Base-by-base conservation (phyloP, 768 basidiomycete species). In the Kwoniella mangroviensis region DNA sequence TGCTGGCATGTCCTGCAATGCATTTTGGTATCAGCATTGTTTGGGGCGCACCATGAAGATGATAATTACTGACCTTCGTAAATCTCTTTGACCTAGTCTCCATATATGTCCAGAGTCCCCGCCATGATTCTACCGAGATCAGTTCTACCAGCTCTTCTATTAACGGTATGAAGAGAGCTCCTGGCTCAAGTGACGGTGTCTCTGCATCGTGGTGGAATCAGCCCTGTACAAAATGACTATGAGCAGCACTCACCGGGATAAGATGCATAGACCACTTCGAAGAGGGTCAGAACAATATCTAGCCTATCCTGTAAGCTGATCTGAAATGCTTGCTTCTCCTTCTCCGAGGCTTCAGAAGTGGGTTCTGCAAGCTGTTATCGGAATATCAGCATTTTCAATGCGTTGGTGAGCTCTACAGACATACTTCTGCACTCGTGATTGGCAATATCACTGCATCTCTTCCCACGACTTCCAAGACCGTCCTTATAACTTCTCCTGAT, bases 91-190 rank as follows among this genome's bases (percentile, higher is more conserved):
- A 73, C 3, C 79, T 67, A 4, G 77, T 77, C 53, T 81, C 79
- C 60, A 79, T 54, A 53, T 81, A 81, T 22, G 24, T 34, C 79
- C 79, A 81, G 17, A 81, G 66, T 59, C 68, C 68, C 12, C 75
- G 59, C 79, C 79, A 81, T 19, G 69, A 52, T 21, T 79, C 79
- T 2, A 79, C 73, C 11, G 79, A 78, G 21, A 81, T 68, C 43
- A 81, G 57, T 41, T 81, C 79, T 24, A 79, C 77, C 2, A 81
- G 60, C 21, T 81, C 79, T 45, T 81, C 79, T n/a, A 81, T 51
- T 0, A 81, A 45, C 0, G 79, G 79, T 10, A 81, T 81, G 72
- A 81, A 79, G 4, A 81, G 49, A 4, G 76, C 75, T 65, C 79
- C 79, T 2, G 79, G 77, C 54, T 81, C 79, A 3, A 81, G 63